Percentiles rank a stretch among this genome's conserved stretches.
These are phyloP conservation scores for Solanum ossicruentum DNA, from an alignment of 257 asterid species.

Conservation along the genomic window DNA sequence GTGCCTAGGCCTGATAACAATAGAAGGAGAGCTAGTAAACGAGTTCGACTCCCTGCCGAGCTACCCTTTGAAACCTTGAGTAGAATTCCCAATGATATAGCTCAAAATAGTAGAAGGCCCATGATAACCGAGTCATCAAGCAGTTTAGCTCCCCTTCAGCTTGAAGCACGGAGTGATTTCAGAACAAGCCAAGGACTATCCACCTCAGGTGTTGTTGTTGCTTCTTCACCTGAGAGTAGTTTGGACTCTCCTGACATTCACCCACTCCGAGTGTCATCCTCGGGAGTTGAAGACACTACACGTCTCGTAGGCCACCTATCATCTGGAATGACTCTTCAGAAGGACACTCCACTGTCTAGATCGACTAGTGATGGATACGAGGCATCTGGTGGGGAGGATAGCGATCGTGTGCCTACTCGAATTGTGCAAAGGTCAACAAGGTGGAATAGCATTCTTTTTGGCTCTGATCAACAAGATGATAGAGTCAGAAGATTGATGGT, in stretches of 20 bases:
- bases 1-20: slow-evolving; percentile 35
- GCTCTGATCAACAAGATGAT: slow-evolving; percentile 46
- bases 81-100: slow-evolving; percentile 14
- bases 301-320: slow-evolving; percentile 35
- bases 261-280: slow-evolving; percentile 52
- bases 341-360: slow-evolving; percentile 56
- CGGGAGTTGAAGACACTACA: slow-evolving; percentile 49
- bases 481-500: slow-evolving; percentile 15
- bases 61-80: slow-evolving; percentile 39
- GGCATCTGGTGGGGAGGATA: slow-evolving; percentile 98
- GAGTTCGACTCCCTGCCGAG: slow-evolving; percentile 80
- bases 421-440: slow-evolving; percentile 37
- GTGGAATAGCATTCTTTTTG: slow-evolving; percentile 70
- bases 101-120: slow-evolving; percentile 17
- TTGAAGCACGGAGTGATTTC: slow-evolving; percentile 53
- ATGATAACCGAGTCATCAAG: slow-evolving; percentile 32
- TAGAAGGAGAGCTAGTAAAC: slow-evolving; percentile 61
- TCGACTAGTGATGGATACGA: slow-evolving; percentile 94
- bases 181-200: slow-evolving; percentile 23
- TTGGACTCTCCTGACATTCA: slow-evolving; percentile 72
- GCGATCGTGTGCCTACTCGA: slow-evolving; percentile 70
- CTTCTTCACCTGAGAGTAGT: slow-evolving; percentile 93
- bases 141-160: slow-evolving; percentile 62
- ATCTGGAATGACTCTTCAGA: slow-evolving; percentile 19
- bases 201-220: slow-evolving; percentile 28